Evolutionary conservation across 257 asterid genomes (phyloP), one percentile per base, ranked within the genome.

Genomic region (Nicotiana paniculata): DNA sequence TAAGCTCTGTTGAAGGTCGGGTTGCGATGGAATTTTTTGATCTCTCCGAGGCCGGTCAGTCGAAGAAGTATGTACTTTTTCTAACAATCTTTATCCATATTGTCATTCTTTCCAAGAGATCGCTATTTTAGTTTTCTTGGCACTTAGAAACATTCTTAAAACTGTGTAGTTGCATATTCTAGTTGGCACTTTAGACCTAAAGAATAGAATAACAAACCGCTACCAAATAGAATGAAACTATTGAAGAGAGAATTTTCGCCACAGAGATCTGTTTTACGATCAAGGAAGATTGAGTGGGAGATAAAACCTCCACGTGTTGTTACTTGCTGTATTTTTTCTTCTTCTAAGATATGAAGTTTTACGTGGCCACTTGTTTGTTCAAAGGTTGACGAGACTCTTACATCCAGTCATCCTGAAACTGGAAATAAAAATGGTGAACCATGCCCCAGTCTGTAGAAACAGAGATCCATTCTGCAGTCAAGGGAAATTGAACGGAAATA

Each of bases 11-110:
- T 68, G 97, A 95, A 88, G 98, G 97, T 32, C 90, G 98, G 39
- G 97, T 95, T 43, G 97, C 97, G 53, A 95, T 93, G 97, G 97
- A 95, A 83, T 95, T 91, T 80, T 93, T 93, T 62, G 97, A 93
- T 90, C 91, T 92, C 74, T 92, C 98, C 1, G 97, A 92, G 76
- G 82, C 93, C 70, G 97, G 98, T 79, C 97, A 95, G 79, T 81
- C 90, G 43, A 95, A 92, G 55, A 95, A 93, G 97, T 95, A 93
- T 46, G 97, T 83, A 67, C 65, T 51, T 79, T 15, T 4, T 9
- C 72, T 74, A 26, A 26, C 63, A 0, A 15, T 51, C 63, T 51
- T 75, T 51, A 53, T 46, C 39, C 79, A 6, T 26, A 9, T 0
- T 48, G 24, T 48, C 1, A 37, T 24, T 46, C 61, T 57, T 43